phyloP scores from a whole-genome alignment of 2,329 filamentous ascomycete species.

The Zymoseptoria ardabiliae region DNA sequence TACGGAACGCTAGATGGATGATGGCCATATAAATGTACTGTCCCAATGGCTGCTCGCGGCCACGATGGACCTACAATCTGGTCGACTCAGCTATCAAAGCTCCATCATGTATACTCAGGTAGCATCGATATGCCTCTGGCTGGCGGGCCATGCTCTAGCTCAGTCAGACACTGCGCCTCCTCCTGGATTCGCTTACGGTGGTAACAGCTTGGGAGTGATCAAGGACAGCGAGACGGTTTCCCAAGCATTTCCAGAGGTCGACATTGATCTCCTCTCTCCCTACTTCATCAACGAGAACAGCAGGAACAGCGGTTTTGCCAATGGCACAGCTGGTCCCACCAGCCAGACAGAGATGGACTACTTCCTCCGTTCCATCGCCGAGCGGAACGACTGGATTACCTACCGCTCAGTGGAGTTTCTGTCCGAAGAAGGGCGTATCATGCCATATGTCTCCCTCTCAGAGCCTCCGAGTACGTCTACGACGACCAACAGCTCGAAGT shows the following conservation, averaged over 20 bases:
- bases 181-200: background rate
- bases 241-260: constrained; percentile 14
- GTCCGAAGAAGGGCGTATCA: constrained; percentile 13
- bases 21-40: background rate
- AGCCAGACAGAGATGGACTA: constrained; percentile 14
- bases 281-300: constrained; percentile 15
- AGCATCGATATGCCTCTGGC: background rate
- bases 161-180: background rate
- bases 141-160: background rate
- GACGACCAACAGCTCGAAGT: constrained; percentile 17
- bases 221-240: constrained; percentile 7
- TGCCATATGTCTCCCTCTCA: constrained; percentile 9
- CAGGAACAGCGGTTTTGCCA: constrained; percentile 9
- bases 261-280: constrained; percentile 17
- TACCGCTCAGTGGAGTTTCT: constrained; percentile 11
- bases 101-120: background rate
- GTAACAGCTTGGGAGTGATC: background rate
- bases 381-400: constrained; percentile 14
- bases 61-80: background rate
- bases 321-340: constrained; percentile 20
- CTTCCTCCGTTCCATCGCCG: constrained; percentile 12
- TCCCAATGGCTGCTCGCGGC: background rate
- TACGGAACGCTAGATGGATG: background rate
- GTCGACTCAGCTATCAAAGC: too few relatives aligned
- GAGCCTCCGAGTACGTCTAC: constrained; percentile 1